Evolutionary conservation across 1,139 yeast species (phyloP).

Genomic region (Suhomyces bokatorum): DNA sequence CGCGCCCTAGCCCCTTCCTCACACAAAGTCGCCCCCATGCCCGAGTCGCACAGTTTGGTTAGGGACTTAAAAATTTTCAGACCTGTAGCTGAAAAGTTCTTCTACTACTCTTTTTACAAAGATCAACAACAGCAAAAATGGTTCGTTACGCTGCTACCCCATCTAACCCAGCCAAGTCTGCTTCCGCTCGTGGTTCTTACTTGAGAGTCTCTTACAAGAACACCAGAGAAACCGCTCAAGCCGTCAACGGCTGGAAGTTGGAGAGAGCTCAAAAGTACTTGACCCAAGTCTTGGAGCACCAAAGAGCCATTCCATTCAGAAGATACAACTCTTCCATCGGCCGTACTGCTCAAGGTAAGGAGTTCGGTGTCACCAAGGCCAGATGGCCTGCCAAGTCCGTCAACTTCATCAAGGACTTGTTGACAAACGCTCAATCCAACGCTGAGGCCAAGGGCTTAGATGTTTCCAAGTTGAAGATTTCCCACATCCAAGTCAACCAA

Average conservation of each 20-base stretch:
- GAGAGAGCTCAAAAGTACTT: conserved; percentile 95
- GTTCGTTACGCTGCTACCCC: conserved; percentile 97
- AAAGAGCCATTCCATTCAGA: conserved; percentile 99
- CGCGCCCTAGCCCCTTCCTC: conserved; percentile 7
- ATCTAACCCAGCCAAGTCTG: conserved; percentile 99
- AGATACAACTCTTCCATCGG: conserved; percentile 96
- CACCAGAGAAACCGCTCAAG: conserved; percentile 99
- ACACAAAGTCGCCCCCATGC: conserved; percentile 3
- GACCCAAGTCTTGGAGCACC: conserved; percentile 94
- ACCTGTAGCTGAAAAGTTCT: conserved; percentile 12
- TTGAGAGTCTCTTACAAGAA: conserved; percentile 99
- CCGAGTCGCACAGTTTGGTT: conserved; percentile 13
- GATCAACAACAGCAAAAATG: conserved; percentile 31
- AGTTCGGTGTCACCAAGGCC: conserved; percentile 99
- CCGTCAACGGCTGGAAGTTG: conserved; percentile 97
- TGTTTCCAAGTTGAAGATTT: conserved; percentile 85
- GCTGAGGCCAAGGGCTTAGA: conserved; percentile 99
- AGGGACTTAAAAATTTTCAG: conserved; percentile 13
- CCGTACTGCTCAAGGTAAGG: conserved; percentile 99
- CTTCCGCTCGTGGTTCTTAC: conserved; percentile 99
- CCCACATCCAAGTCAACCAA: conserved; percentile 99
- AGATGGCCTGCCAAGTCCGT: conserved; percentile 99
- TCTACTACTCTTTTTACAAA: conserved; percentile 12
- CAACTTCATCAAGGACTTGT: conserved; percentile 90
- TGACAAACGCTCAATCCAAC: conserved; percentile 97